Conservation (phyloP, 2,329 filamentous ascomycete species). For the Fusarium incarnatum region DNA sequence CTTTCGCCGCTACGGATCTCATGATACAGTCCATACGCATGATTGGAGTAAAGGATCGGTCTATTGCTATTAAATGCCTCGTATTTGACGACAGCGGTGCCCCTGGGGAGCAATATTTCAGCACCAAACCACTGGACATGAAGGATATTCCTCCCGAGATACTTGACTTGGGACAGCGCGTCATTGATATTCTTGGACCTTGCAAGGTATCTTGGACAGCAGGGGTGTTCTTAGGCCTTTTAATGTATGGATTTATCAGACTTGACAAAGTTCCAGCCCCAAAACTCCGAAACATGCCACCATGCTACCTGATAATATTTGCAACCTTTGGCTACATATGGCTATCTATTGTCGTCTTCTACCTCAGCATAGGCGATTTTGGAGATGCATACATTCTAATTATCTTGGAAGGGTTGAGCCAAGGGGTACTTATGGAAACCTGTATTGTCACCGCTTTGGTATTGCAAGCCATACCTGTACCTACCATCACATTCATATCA, state of each 20-base stretch:
- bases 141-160: not conserved
- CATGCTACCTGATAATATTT: not conserved
- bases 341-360: not conserved
- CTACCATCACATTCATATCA: too few relatives aligned
- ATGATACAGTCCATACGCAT: not conserved
- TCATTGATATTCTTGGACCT: slow-evolving; percentile 3
- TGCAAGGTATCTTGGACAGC: slow-evolving; percentile 1
- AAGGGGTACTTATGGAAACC: not conserved
- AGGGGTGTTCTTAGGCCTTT: not conserved
- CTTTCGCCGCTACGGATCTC: slow-evolving; percentile 17
- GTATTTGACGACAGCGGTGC: not conserved
- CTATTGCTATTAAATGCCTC: slow-evolving; percentile 11
- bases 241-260: not conserved
- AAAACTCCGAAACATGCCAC: not conserved
- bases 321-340: not conserved
- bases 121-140: not conserved
- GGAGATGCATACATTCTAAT: not conserved
- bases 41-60: not conserved
- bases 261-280: fast-evolving
- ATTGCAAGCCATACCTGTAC: too few relatives aligned
- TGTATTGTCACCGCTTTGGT: fast-evolving
- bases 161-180: not conserved
- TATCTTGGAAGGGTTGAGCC: not conserved
- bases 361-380: slow-evolving; percentile 2
- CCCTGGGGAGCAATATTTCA: not conserved